These are phyloP conservation scores for Aspergillus caelatus DNA, from an alignment of 2,329 filamentous ascomycete species.

Conservation along the genomic window DNA sequence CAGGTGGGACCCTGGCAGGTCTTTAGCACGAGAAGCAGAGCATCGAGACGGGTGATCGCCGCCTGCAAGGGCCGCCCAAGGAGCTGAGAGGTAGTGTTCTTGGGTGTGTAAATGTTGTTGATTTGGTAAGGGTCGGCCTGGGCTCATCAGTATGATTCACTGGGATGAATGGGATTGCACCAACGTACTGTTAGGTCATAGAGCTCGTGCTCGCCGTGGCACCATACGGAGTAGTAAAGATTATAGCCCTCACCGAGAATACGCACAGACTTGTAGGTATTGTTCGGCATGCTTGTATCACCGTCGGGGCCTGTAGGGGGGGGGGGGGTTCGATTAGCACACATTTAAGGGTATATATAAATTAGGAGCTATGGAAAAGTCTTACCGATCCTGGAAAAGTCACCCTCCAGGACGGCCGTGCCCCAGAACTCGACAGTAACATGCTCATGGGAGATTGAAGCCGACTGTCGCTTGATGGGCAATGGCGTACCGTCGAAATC, in stretches of 20 bases:
- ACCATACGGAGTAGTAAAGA: slow-evolving; percentile 47
- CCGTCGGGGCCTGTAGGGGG: slow-evolving; percentile 25
- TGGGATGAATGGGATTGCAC: not conserved
- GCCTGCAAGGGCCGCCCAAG: slow-evolving; percentile 26
- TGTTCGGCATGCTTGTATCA: slow-evolving; percentile 29
- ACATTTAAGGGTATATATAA: not conserved
- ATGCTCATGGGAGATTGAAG: slow-evolving; percentile 52
- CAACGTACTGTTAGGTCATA: slow-evolving; percentile 40
- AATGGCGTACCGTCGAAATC: slow-evolving; percentile 64
- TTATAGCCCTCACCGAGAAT: slow-evolving; percentile 40
- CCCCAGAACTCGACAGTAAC: slow-evolving; percentile 64
- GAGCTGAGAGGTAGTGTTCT: slow-evolving; percentile 11
- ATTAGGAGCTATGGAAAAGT: not conserved
- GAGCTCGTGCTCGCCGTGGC: slow-evolving; percentile 44
- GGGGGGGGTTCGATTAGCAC: not conserved
- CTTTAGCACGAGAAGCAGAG: slow-evolving; percentile 42
- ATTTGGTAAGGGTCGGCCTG: slow-evolving; percentile 42
- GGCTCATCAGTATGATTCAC: not conserved
- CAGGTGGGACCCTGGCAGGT: slow-evolving; percentile 41
- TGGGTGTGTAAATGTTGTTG: slow-evolving; percentile 33
- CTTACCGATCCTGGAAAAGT: slow-evolving; percentile 31
- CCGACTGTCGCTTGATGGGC: slow-evolving; percentile 36
- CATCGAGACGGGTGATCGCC: slow-evolving; percentile 34
- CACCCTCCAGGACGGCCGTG: slow-evolving; percentile 32
- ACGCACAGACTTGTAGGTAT: slow-evolving; percentile 45